phyloP scores from a whole-genome alignment of 2,329 filamentous ascomycete species.

The Calonectria pseudoturangicola region DNA sequence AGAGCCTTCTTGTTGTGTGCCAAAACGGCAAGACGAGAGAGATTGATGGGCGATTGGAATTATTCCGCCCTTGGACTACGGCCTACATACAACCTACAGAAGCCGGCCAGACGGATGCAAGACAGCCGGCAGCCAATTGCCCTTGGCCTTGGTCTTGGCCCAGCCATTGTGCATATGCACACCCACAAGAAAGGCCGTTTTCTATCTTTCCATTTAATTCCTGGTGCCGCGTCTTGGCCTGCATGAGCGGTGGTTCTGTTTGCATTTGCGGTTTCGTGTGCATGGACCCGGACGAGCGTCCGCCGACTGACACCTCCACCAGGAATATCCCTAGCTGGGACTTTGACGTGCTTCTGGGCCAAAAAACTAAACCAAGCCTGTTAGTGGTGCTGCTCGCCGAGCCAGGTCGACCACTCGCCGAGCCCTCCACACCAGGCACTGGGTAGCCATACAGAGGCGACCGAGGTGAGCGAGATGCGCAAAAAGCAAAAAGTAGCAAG shows the following conservation, averaged over 20 bases:
- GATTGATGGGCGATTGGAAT: slow-evolving; percentile 5
- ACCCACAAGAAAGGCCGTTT: slow-evolving; percentile 13
- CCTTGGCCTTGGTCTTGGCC: slow-evolving; percentile 40
- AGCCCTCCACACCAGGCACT: slow-evolving; percentile 22
- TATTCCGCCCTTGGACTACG: background rate
- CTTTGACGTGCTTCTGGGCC: background rate
- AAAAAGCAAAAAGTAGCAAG: slow-evolving; percentile 20
- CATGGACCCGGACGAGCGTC: slow-evolving; percentile 2
- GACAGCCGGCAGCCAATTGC: slow-evolving; percentile 45
- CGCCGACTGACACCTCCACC: slow-evolving; percentile 6
- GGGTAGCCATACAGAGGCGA: background rate
- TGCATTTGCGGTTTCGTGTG: slow-evolving; percentile 15
- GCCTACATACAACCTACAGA: background rate
- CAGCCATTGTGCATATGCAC: slow-evolving; percentile 46
- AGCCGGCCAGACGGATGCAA: slow-evolving; percentile 10
- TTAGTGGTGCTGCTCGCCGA: slow-evolving; percentile 19
- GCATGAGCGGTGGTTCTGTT: slow-evolving; percentile 38
- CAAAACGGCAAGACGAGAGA: background rate
- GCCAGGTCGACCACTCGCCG: slow-evolving; percentile 15
- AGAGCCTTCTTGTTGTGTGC: background rate
- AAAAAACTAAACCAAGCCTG: background rate
- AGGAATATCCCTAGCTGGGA: background rate
- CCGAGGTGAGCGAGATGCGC: background rate
- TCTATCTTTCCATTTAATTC: background rate
- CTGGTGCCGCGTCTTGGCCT: slow-evolving; percentile 51